Base-by-base conservation (phyloP, 192 early-diverging fungal species). In the Gryganskiella cystojenkinii region DNA sequence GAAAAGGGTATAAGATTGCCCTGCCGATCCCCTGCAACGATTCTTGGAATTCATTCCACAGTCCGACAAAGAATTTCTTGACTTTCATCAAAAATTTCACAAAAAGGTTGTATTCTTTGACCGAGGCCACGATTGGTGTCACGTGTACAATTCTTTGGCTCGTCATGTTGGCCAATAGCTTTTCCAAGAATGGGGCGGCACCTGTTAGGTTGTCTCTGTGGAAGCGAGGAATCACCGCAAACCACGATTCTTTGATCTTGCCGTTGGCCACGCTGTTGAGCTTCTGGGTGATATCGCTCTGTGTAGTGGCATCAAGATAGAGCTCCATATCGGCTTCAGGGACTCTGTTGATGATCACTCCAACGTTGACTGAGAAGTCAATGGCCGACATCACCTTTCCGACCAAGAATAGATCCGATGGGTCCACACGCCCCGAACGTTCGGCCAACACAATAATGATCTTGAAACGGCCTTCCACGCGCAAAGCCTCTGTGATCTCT, bases 341-440 rank as follows among this genome's bases (percentile, higher is more conserved):
- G 4, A 50, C 47, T n/a, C 19, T 50, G 47, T 50, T 50, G 47
- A 50, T 50, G 22, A 50, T 50, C 4, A 50, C 47, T 20, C 47
- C 47, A 50, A 50, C 47, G 19, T 50, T 19, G 47, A 50, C 19
- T 5, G 19, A 50, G 19, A 20, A 50, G 6, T 50, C 47, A 50
- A n/a, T 50, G 47, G 47, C 47, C 47, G 15, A 20, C 47, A 50
- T 6, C 47, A 50, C 19, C 47, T 50, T 50, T 24, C 47, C 47
- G 47, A 50, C 19, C 47, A 19, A 13, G 22, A 50, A 50, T 6
- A 50, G 19, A 19, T 50, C 47, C 15, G 15, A 17, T 5, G 4
- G 19, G 6, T 13, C 19, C 47, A 50, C 15, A 19, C 47, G 47
- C 19, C 47, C 47, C 6, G 19, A 6, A 24, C 22, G 6, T 6